Evolutionary conservation across 2,329 filamentous ascomycete species (phyloP), one percentile per base, ranked within the genome.

Genomic region (Neocucurbitaria cava): DNA sequence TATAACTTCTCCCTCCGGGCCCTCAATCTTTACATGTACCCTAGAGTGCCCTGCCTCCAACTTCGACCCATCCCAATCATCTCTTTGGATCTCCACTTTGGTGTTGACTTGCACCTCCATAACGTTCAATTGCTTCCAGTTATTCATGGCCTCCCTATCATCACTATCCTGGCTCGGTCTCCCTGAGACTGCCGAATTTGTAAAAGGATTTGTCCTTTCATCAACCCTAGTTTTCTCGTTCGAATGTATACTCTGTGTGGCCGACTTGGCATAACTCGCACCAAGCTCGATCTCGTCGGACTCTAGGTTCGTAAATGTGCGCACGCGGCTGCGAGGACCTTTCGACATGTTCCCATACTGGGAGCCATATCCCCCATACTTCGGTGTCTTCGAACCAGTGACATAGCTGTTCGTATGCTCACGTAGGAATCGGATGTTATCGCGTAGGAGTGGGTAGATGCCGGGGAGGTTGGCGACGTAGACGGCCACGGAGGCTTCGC

Each of bases 401-500:
- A 54, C 38, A 39, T 63, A 61, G 13, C 61, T 64, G 17, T 62
- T 62, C 26, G 65, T 62, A 18, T 59, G 56, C 15, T 65, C 64
- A 39, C 68, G 68, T 7, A 75, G 62, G 59, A 69, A 71, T 24
- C 68, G 65, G 60, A 81, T 75, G 49, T 76, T 65, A 46, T 79
- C 76, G 24, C 79, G 77, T 40, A 84, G 65, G 13, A 85, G 74
- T 1, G 81, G 78, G 82, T 82, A 85, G 49, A 83, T 78, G 43
- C 81, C 75, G 0, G 83, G 83, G 3, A 85, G 70, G 61, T 85
- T 85, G 57, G 81, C 77, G 9, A 85, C 81, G 54, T 80, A 79
- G 5, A 85, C 75, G 7, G 82, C 82, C 1, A 83, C 81, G 23
- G 75, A 79, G 9, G 81, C 79, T 75, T 86, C 83, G 49, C 83